Evolutionary conservation across 345 rosid genomes (phyloP), one percentile per base, ranked within the genome.

Genomic region (Populus deltoides): DNA sequence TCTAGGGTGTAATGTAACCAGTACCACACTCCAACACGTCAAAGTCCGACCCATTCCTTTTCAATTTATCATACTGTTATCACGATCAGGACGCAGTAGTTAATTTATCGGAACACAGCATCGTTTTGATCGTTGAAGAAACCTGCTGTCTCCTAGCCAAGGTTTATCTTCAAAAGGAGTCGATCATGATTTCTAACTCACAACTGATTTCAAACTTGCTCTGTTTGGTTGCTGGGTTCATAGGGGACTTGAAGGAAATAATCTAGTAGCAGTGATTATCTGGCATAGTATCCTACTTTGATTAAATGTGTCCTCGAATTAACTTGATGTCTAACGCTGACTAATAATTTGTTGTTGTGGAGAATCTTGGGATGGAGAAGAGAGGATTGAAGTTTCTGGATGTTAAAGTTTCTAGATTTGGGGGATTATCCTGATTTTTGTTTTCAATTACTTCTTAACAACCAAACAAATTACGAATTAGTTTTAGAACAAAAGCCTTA

Each of bases 151-250:
- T 95, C 78, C 98, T 93, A 73, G 98, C 94, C 77, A 93, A 92
- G 83, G 97, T 92, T 85, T 93, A 95, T 86, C 94, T 95, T 69
- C 96, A 90, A 70, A 88, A 94, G 66, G 99, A 95, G 98, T 98
- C 90, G 35, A 38, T 35, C 15, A 68, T 68, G 35, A 33, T 33
- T 33, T 33, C 35, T 4, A 33, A 33, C 35, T 33, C 35, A 33
- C 35, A 33, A 33, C 35, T 33, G 35, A 33, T 2, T 68, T 35
- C n/a, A 20, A 33, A 38, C 49, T 38, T n/a, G n/a, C 49, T 35
- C 17, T 8, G 6, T 69, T 24, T 41, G 45, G 5, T 61, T 27
- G 53, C 53, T 6, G 53, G 39, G 45, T 35, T 20, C n/a, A 33
- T 20, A 4, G 20, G 45, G 65, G 73, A 20, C 38, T 49, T 29